Conservation (phyloP, 78 protist species). For the slime mould (Dictyostelium discoideum) region dicty_2.7 NC_007089.4:936501-937000, state of each 20-base stretch:
- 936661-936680: slow-evolving; percentile 83
- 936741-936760: slow-evolving; percentile 79
- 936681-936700: slow-evolving; percentile 89
- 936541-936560: slow-evolving; percentile 20
- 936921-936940: background rate
- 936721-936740: slow-evolving; percentile 47
- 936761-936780: slow-evolving; percentile 69
- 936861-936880: background rate
- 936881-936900: background rate
- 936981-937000: background rate
- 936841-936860: slow-evolving; percentile 31
- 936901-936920: background rate
- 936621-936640: slow-evolving; percentile 81
- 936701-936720: slow-evolving; percentile 76
- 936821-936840: slow-evolving; percentile 62
- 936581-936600: slow-evolving; percentile 41
- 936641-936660: slow-evolving; percentile 2
- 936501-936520: background rate
- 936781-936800: background rate
- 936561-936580: slow-evolving; percentile 34
- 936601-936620: slow-evolving; percentile 85
- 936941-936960: background rate
- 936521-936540: slow-evolving; percentile 12
- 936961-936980: background rate
- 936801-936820: slow-evolving; percentile 4